A percentile compares a stretch with the other conserved stretches of the same genome.
Conservation (phyloP, 108 stramenopile genomes). For the Nitzschia sp. region DNA sequence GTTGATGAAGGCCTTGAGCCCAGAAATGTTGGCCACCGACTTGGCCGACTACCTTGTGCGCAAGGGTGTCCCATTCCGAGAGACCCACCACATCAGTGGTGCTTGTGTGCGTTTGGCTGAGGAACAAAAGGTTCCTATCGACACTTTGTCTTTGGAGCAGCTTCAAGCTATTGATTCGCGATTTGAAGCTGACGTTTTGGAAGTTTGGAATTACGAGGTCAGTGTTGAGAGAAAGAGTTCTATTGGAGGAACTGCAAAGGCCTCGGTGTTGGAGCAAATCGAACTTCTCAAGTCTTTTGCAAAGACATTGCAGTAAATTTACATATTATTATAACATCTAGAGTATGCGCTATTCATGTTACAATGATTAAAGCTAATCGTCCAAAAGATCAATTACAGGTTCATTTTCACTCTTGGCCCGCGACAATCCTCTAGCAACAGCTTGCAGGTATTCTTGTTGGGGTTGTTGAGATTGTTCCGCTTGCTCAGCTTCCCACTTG, state of each 20-base stretch:
- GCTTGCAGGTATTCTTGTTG: too few relatives aligned
- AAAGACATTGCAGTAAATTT: constrained; percentile 30
- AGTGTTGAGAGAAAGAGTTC: constrained; percentile 89
- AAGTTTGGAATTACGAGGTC: constrained; percentile 88
- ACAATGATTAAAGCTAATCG: constrained; percentile 14
- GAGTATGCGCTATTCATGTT: too few relatives aligned
- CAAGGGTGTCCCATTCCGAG: constrained; percentile 98
- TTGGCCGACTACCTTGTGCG: constrained; percentile 98
- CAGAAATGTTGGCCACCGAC: constrained; percentile 99
- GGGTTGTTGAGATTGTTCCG: constrained; percentile 2
- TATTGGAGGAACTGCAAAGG: constrained; percentile 79
- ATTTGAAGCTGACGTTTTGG: constrained; percentile 83
- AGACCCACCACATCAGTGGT: constrained; percentile 98
- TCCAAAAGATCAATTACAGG: constrained; percentile 33
- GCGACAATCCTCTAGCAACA: too few relatives aligned
- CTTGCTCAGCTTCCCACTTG: not conserved
- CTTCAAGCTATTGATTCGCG: constrained; percentile 80
- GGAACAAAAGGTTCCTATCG: constrained; percentile 72
- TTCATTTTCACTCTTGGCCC: not conserved
- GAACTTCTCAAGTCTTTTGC: constrained; percentile 73
- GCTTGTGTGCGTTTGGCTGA: constrained; percentile 87
- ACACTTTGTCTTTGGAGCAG: constrained; percentile 79
- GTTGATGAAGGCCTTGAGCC: constrained; percentile 84
- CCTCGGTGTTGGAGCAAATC: constrained; percentile 74
- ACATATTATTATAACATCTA: too few relatives aligned